These are phyloP conservation scores for Botrytis galanthina DNA, from an alignment of 2,329 filamentous ascomycete species.

Conservation along the genomic window DNA sequence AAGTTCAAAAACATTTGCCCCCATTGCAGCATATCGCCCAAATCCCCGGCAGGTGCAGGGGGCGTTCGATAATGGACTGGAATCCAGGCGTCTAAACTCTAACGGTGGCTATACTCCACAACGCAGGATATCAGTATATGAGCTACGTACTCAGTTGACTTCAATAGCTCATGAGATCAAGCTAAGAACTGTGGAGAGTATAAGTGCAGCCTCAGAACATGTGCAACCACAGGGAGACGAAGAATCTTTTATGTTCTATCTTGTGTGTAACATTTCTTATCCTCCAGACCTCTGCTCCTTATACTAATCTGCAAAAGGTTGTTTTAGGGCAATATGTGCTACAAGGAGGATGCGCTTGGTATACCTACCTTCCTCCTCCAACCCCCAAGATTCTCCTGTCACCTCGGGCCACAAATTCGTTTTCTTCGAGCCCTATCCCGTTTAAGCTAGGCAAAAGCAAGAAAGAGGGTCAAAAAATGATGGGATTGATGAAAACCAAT, in stretches of 20 bases:
- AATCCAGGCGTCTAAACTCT: no score
- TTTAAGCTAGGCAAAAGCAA: neutral
- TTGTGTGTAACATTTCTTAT: neutral
- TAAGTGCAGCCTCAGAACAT: neutral
- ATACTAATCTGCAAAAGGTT: neutral
- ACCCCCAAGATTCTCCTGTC: neutral
- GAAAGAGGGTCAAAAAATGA: neutral
- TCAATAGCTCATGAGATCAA: neutral
- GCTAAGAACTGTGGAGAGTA: neutral
- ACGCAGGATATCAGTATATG: accelerated
- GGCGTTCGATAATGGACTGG: neutral
- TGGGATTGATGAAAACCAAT: neutral
- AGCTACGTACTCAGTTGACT: neutral
- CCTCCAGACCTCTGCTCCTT: accelerated
- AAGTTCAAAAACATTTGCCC: neutral
- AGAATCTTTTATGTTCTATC: neutral
- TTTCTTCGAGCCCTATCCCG: neutral
- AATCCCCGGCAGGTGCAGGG: neutral
- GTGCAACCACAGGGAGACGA: no score
- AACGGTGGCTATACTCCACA: no score
- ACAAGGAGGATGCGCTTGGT: neutral
- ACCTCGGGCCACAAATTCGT: no score
- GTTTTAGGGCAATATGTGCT: neutral
- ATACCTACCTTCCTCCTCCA: neutral
- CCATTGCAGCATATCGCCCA: neutral